phyloP scores from a whole-genome alignment of 2,329 filamentous ascomycete species.

The Stachybotrys chartarum region DNA sequence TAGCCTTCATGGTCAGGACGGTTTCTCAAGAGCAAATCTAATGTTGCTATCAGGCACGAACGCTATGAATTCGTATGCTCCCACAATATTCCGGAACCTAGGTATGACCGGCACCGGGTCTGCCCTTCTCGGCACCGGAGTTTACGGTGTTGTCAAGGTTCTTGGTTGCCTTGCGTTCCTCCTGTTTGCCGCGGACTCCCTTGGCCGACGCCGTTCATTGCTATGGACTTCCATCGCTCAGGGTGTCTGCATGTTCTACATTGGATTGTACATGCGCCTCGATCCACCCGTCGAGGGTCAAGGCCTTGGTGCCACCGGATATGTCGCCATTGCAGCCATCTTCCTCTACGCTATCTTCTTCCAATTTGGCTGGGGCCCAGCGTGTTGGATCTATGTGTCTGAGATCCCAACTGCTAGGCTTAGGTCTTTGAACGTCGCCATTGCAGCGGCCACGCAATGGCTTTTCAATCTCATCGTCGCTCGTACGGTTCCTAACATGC shows the following conservation, averaged over 20 bases:
- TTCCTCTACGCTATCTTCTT: constrained; percentile 16
- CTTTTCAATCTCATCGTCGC: constrained; percentile 65
- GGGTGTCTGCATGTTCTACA: not conserved
- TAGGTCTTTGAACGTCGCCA: constrained; percentile 54
- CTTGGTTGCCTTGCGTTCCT: not conserved
- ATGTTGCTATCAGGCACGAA: not conserved
- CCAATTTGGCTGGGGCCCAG: constrained; percentile 57
- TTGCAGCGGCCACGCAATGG: constrained; percentile 61
- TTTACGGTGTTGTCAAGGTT: not conserved
- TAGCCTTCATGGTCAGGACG: not conserved
- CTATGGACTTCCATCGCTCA: not conserved
- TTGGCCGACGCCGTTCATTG: not conserved
- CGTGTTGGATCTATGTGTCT: constrained; percentile 47
- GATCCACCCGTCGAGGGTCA: not conserved
- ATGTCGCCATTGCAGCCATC: not conserved
- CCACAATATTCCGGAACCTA: not conserved
- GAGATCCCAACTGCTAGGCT: constrained; percentile 60
- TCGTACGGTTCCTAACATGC: constrained; percentile 7
- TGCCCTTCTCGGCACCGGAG: not conserved
- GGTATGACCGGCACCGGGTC: not conserved
- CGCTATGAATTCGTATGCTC: not conserved
- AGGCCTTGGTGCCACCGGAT: not conserved
- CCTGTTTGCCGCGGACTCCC: not conserved
- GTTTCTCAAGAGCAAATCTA: not conserved
- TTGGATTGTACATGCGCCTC: not conserved